Evolutionary conservation across 768 basidiomycete genomes (phyloP), one percentile per base, ranked within the genome.

Genomic region (Astraeus odoratus): DNA sequence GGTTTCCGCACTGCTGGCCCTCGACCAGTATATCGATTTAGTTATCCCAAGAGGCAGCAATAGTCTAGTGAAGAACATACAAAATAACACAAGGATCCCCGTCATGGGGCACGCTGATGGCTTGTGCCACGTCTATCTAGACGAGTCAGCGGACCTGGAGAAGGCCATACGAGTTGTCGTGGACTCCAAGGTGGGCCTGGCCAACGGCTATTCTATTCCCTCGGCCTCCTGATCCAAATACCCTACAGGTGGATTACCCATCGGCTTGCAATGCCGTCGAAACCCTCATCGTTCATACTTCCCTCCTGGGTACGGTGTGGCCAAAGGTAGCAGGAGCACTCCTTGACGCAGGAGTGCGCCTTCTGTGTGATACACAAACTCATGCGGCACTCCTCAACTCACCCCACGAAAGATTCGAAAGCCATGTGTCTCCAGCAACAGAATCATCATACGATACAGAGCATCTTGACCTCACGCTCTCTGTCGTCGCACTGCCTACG

Each of bases 51-150:
- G 96, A 43, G 96, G 96, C 5, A 93, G 94, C 58, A 95, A 95
- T 54, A 77, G 75, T 50, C 80, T 99, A 10, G 96, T 98, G 22
- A 74, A 70, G 54, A 86, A 71, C 61, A 96, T 99, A 47, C 91
- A 98, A 61, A 85, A 86, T 46, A 79, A 72, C 51, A 96, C 95
- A 0, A 75, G 86, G 47, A 98, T 99, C 49, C 86, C 96, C 2
- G 96, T 99, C 35, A 97, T 99, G 93, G 96, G 96, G 1, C 96
- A 99, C 58, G 94, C 96, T 6, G 96, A 99, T 64, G 96, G 96
- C 1, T 68, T 98, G 8, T 99, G 96, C 63, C 78, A 81, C 16
- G 80, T 96, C 5, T 98, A 83, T 62, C 67, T 99, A 5, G 95
- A 99, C 63, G 82, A 86, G 54, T 70, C 74, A 23, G 94, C 94